A percentile compares a stretch with the other conserved stretches of the same genome.
phyloP scores from a whole-genome alignment of 495 filamentous ascomycete species.

The Daldinia loculata region DNA sequence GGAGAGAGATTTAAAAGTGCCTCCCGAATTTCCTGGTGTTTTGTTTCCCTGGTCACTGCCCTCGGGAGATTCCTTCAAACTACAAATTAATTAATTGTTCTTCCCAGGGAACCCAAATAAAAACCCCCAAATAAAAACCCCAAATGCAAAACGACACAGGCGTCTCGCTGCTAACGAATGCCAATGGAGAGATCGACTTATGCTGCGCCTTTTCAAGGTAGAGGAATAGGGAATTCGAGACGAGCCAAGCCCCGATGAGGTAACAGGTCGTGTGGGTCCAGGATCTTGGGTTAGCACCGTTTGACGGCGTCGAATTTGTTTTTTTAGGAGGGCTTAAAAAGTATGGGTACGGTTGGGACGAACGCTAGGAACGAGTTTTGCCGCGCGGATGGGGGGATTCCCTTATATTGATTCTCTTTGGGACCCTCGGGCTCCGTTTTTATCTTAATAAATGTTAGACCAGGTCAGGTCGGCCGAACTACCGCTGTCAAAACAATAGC shows the following conservation, averaged over 20 bases:
- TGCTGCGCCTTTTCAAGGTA: conserved; percentile 28
- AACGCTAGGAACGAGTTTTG: background rate
- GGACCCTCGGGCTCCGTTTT: conserved; percentile 6
- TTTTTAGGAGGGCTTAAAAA: background rate
- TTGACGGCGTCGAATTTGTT: background rate
- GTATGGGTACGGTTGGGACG: background rate
- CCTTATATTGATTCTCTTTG: conserved; percentile 2
- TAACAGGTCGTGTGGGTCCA: conserved; percentile 38
- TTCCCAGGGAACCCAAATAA: conserved; percentile 11
- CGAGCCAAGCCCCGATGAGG: conserved; percentile 35
- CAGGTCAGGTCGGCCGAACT: conserved; percentile 5
- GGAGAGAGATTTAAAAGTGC: background rate
- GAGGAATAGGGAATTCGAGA: conserved; percentile 25
- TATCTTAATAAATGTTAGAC: conserved; percentile 1
- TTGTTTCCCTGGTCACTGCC: conserved; percentile 1
- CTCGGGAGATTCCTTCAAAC: background rate
- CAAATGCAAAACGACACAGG: conserved; percentile 20
- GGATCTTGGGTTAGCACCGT: conserved; percentile 29
- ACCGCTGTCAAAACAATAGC: conserved; percentile 21
- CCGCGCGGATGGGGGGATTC: conserved; percentile 25
- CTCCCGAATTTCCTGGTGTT: background rate
- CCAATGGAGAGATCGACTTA: conserved; percentile 36
- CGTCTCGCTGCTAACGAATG: conserved; percentile 35
- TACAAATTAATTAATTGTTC: background rate
- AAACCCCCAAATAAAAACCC: background rate